These are phyloP conservation scores for Udeniomyces megalosporus DNA, from an alignment of 768 basidiomycete genomes.

Conservation along the genomic window DNA sequence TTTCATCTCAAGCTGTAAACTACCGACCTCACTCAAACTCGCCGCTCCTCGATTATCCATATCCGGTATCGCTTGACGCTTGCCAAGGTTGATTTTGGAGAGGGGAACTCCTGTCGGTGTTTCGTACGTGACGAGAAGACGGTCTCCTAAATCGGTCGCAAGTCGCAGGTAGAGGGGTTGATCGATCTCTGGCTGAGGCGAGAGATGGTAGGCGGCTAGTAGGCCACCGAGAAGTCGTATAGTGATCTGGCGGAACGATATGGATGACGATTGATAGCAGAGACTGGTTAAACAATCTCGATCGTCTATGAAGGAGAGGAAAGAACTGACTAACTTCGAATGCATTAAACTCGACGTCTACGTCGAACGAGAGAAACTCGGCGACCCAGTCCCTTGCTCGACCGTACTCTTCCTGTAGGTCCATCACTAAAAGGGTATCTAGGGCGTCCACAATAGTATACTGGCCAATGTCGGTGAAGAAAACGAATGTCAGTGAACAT, in stretches of 20 bases:
- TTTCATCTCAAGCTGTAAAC: slow-evolving; percentile 75
- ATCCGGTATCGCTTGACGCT: slow-evolving; percentile 45
- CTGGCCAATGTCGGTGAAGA: slow-evolving; percentile 2
- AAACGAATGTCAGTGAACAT: too few relatives aligned
- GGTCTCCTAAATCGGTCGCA: slow-evolving; percentile 66
- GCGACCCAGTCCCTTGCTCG: slow-evolving; percentile 65
- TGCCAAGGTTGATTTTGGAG: slow-evolving; percentile 59
- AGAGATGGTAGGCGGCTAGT: slow-evolving; percentile 65
- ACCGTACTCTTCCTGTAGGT: slow-evolving; percentile 56
- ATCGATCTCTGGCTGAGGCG: slow-evolving; percentile 28
- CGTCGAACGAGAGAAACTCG: slow-evolving; percentile 52
- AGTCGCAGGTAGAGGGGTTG: slow-evolving; percentile 57
- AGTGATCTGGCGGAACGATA: slow-evolving; percentile 43
- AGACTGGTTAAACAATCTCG: neutral
- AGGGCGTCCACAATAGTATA: slow-evolving; percentile 78
- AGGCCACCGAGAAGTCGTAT: slow-evolving; percentile 85
- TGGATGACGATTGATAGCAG: neutral
- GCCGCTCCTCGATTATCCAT: slow-evolving; percentile 45
- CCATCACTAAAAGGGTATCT: slow-evolving; percentile 77
- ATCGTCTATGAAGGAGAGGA: neutral
- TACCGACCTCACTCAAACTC: slow-evolving; percentile 54
- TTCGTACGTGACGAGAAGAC: slow-evolving; percentile 69
- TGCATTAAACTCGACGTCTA: slow-evolving; percentile 63
- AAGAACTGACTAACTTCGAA: slow-evolving; percentile 50
- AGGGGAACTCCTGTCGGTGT: slow-evolving; percentile 66